Base-by-base conservation (phyloP, 352 stramenopile species). In the Phytophthora fragariaefolia region DNA sequence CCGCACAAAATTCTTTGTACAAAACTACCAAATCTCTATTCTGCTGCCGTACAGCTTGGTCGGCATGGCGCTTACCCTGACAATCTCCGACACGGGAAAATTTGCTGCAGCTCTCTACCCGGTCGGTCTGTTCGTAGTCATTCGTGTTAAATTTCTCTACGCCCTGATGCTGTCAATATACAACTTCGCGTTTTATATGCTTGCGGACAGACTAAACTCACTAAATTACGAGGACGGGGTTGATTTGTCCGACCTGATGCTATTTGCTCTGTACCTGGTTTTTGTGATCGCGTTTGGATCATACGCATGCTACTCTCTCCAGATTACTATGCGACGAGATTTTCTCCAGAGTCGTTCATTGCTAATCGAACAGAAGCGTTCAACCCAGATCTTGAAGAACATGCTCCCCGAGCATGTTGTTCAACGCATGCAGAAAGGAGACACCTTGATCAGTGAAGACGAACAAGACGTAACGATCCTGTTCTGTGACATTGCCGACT, bases 401-500 rank as follows among this genome's bases (percentile, higher is more conserved):
- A 94, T 95, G 84, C 62, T 95, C 1, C 89, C 87, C 0, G 83
- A 94, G 42, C 89, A 96, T 47, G 84, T 96, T 3, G 83, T 95
- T 0, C 82, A 94, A 54, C 83, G 87, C 6, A 93, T 96, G 85
- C 86, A 96, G 53, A 87, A 89, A 28, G 85, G 87, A 1, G 89
- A 95, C 10, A 88, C 84, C 2, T 52, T 90, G 12, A 95, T 95
- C 63, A 93, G 82, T 38, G 87, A 96, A 58, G 84, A 95, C 51
- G 89, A 96, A 54, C 90, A 92, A 45, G 87, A 95, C 46, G 87
- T 96, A 63, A 95, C 89, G 17, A 90, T 96, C 48, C 52, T 96
- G 6, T 96, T 96, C 45, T 96, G 85, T 54, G 85, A 96, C 46
- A 95, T 95, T 46, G 76, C 79, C 1, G 88, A 96, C 60, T 93